A percentile compares a stretch with the other conserved stretches of the same genome.
Evolutionary conservation across 768 basidiomycete genomes (phyloP).

Genomic region (Dacryopinax primogenitus): DNA sequence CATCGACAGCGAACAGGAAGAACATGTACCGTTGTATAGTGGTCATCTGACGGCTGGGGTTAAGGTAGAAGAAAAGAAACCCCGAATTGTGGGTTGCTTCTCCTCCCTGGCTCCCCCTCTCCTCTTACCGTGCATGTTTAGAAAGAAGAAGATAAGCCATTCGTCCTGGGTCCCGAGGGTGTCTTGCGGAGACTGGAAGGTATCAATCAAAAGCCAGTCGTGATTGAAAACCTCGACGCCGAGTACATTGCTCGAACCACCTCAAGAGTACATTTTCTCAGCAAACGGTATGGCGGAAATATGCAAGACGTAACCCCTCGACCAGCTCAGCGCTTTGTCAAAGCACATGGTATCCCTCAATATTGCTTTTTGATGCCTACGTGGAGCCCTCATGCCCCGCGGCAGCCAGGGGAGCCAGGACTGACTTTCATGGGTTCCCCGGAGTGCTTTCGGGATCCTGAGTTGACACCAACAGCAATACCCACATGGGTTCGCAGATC

Average conservation of each 20-base stretch:
- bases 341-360: background rate
- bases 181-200: background rate
- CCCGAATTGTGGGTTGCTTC: background rate
- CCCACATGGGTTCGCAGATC: background rate
- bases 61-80: background rate
- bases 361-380: background rate
- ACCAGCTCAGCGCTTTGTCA: background rate
- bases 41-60: background rate
- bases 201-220: background rate
- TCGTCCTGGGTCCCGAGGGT: background rate
- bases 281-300: background rate
- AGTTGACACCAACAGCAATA: background rate
- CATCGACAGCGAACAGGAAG: no score
- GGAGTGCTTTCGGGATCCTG: background rate
- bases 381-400: background rate
- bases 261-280: background rate
- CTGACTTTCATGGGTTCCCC: background rate
- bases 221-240: background rate
- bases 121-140: background rate
- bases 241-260: background rate
- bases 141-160: constrained; percentile 1
- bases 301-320: background rate
- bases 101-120: background rate
- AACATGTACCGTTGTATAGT: background rate
- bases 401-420: background rate